Evolutionary conservation across 345 rosid genomes (phyloP), one percentile per base, ranked within the genome.

Genomic region (Orychophragmus violaceus): DNA sequence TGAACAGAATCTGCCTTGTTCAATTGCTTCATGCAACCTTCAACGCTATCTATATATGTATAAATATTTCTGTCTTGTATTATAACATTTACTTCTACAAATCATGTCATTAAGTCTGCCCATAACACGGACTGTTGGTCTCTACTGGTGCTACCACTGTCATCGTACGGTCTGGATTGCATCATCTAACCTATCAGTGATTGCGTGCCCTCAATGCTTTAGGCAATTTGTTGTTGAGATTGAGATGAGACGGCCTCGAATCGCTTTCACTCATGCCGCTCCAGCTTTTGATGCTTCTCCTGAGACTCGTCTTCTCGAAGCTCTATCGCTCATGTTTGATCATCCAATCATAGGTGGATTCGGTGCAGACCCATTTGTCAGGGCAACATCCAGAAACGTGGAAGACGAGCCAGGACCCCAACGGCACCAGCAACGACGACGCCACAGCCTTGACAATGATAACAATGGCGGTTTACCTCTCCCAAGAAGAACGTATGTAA

Each of bases 101-200:
- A 57, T 27, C 60, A 81, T 81, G 87, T 80, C 88, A 60, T 28
- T 54, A 51, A 82, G 82, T 81, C 81, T 77, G 21, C 82, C 85
- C 1, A 52, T 77, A 53, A 61, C 16, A 13, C 65, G 64, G 37
- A 49, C 33, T 59, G 24, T 46, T 61, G 87, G 69, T 69, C 83
- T 76, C 21, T 88, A 87, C 68, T 87, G 94, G 98, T 88, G 98
- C 85, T 88, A 86, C 72, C 87, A 76, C 2, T 91, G 94, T 74
- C 84, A 78, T 61, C 81, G 84, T 12, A 39, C 71, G 1, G 91
- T 91, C 13, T 69, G 88, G 71, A 65, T 86, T 54, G 81, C 82
- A 10, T 23, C 85, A 0, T 24, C 81, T 0, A 64, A 75, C 62
- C 77, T 78, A 6, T 70, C 82, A 0, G 89, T 76, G 59, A 76